Percentiles rank a stretch among this genome's conserved stretches.
Evolutionary conservation across 1,139 yeast genomes (phyloP).

Genomic region (Yamadazyma diddensiae): DNA sequence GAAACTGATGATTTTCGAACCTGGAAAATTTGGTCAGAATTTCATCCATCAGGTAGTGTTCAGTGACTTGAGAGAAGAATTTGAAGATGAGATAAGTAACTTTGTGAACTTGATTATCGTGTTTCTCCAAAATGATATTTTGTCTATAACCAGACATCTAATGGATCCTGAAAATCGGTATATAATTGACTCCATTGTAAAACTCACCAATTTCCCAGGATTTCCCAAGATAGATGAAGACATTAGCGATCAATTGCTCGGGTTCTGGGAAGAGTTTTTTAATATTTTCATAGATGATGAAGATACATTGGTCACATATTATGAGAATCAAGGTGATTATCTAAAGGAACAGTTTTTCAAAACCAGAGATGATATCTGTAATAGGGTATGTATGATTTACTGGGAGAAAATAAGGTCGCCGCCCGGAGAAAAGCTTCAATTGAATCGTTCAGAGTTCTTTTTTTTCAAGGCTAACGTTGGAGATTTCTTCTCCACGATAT

Average conservation of each 20-base stretch:
- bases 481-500: slow-evolving; percentile 70
- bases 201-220: slow-evolving; percentile 59
- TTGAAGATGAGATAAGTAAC: slow-evolving; percentile 42
- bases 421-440: slow-evolving; percentile 9
- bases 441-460: slow-evolving; percentile 47
- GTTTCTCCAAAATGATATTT: slow-evolving; percentile 50
- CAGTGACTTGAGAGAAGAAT: slow-evolving; percentile 25
- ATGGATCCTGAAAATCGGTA: slow-evolving; percentile 34
- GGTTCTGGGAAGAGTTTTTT: slow-evolving; percentile 78
- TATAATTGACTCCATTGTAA: slow-evolving; percentile 49
- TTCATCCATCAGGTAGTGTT: slow-evolving; percentile 26
- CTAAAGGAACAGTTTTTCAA: slow-evolving; percentile 20
- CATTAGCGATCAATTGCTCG: slow-evolving; percentile 63
- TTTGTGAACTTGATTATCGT: slow-evolving; percentile 52
- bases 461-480: slow-evolving; percentile 70
- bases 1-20: slow-evolving; percentile 37
- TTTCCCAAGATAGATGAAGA: slow-evolving; percentile 65
- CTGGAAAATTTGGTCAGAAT: slow-evolving; percentile 34
- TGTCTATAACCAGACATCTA: slow-evolving; percentile 47
- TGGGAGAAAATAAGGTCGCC: slow-evolving; percentile 57
- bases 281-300: slow-evolving; percentile 59
- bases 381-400: slow-evolving; percentile 50
- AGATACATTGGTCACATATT: slow-evolving; percentile 37
- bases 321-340: slow-evolving; percentile 11
- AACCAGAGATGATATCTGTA: slow-evolving; percentile 37